Conservation (phyloP, 2,329 filamentous ascomycete genomes). For the Cercospora zeae-maydis region DNA sequence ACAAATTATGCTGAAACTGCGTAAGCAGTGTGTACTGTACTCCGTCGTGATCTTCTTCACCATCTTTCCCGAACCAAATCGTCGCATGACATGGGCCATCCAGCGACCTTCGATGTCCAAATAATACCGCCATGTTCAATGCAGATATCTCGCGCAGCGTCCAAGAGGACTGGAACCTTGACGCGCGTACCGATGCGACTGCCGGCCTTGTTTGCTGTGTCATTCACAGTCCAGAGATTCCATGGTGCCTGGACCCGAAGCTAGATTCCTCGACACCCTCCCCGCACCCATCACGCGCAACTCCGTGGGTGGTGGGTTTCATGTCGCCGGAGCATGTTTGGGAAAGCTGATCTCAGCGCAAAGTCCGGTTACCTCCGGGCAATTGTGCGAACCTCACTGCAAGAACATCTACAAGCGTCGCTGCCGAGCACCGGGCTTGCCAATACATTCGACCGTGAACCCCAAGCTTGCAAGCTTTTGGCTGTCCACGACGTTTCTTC, state of each 20-base stretch:
- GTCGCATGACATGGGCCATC: neutral
- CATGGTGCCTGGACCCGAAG: too few species aligned
- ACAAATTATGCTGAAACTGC: neutral
- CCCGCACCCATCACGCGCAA: neutral
- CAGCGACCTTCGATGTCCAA: neutral
- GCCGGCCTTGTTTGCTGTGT: too few species aligned
- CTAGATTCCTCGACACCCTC: neutral
- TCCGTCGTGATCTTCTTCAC: neutral
- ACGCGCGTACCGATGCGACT: neutral
- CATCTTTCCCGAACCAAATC: neutral
- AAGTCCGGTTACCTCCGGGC: neutral
- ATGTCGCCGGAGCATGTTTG: neutral
- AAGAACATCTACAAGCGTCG: conserved; percentile 14
- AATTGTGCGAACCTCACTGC: neutral
- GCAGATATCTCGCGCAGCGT: neutral
- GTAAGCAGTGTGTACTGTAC: neutral
- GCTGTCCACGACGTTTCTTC: conserved; percentile 37
- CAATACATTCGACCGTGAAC: conserved; percentile 38
- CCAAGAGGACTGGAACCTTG: neutral
- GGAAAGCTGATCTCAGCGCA: neutral
- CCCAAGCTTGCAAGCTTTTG: conserved; percentile 34
- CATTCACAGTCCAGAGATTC: neutral
- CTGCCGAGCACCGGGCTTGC: conserved; percentile 27
- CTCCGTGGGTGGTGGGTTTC: neutral
- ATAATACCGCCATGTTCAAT: neutral